Evolutionary conservation across 768 basidiomycete genomes (phyloP).

Genomic region (Termitomyces sp.): DNA sequence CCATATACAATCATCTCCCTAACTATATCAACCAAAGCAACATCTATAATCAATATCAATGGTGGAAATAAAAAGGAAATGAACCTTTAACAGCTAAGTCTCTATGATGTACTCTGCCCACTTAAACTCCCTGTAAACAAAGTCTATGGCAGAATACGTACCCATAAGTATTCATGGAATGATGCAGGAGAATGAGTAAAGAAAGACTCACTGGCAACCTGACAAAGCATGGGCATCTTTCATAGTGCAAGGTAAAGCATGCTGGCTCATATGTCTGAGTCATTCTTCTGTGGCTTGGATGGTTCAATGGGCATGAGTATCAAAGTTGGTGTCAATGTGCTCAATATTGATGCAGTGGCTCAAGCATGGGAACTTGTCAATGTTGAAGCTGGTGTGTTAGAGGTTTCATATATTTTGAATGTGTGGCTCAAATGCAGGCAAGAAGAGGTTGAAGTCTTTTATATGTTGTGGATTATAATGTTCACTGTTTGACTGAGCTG

Average conservation of each 20-base stretch:
- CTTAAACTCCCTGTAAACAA: conserved; percentile 38
- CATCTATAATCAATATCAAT: no score
- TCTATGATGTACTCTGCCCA: conserved; percentile 42
- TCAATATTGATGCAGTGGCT: not conserved
- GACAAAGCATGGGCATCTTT: conserved; percentile 25
- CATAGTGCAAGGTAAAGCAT: conserved; percentile 56
- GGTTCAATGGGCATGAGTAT: no score
- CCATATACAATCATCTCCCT: no score
- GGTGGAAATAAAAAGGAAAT: not conserved
- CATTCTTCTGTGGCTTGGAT: conserved; percentile 13
- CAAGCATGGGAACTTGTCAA: not conserved
- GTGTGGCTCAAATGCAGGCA: conserved; percentile 33
- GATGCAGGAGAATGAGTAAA: no score
- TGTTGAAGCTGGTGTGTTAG: no score
- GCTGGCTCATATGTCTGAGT: conserved; percentile 40
- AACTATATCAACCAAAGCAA: no score
- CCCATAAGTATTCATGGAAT: no score
- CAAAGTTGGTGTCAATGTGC: no score
- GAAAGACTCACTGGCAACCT: conserved; percentile 25
- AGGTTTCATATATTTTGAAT: conserved; percentile 28
- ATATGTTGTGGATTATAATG: conserved; percentile 31
- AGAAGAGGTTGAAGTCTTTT: conserved; percentile 38
- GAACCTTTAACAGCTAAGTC: conserved; percentile 48
- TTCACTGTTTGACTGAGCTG: conserved; percentile 25
- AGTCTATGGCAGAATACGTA: no score